These are phyloP conservation scores for Letharia lupina DNA, from an alignment of 495 filamentous ascomycete species.

Conservation along the genomic window DNA sequence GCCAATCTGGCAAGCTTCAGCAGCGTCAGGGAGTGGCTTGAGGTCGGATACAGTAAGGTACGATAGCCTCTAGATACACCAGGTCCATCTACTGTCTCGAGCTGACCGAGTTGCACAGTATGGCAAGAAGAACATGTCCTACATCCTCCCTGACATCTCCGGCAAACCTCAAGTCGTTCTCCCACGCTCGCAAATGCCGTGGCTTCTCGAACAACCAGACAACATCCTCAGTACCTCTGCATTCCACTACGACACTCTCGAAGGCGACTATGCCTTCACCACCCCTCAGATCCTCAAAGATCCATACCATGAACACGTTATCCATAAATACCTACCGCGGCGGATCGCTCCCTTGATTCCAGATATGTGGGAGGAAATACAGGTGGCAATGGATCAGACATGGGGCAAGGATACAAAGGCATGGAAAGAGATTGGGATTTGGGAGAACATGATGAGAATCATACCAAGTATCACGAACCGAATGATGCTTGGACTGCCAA, in stretches of 20 bases:
- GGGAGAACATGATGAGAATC: conserved; percentile 28
- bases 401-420: conserved; percentile 28
- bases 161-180: conserved; percentile 31
- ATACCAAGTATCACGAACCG: conserved; percentile 32
- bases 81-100: no score
- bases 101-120: conserved; percentile 21
- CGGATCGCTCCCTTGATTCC: conserved; percentile 22
- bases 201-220: conserved; percentile 28
- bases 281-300: conserved; percentile 24
- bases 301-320: conserved; percentile 26
- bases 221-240: conserved; percentile 24
- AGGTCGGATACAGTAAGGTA: conserved; percentile 17
- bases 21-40: conserved; percentile 1
- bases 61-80: no score
- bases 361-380: conserved; percentile 29
- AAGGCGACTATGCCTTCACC: conserved; percentile 28
- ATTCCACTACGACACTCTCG: conserved; percentile 26
- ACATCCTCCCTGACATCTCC: conserved; percentile 32
- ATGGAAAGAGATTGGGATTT: conserved; percentile 29
- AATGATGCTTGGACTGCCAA: conserved; percentile 34
- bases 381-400: conserved; percentile 21
- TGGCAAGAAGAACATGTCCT: conserved; percentile 29
- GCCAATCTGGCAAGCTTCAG: conserved; percentile 14
- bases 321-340: conserved; percentile 26
- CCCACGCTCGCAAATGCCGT: conserved; percentile 22